Percentiles rank a stretch among this genome's conserved stretches.
These are phyloP conservation scores for Gardenia jasminoides DNA, from an alignment of 257 asterid species.

Conservation along the genomic window DNA sequence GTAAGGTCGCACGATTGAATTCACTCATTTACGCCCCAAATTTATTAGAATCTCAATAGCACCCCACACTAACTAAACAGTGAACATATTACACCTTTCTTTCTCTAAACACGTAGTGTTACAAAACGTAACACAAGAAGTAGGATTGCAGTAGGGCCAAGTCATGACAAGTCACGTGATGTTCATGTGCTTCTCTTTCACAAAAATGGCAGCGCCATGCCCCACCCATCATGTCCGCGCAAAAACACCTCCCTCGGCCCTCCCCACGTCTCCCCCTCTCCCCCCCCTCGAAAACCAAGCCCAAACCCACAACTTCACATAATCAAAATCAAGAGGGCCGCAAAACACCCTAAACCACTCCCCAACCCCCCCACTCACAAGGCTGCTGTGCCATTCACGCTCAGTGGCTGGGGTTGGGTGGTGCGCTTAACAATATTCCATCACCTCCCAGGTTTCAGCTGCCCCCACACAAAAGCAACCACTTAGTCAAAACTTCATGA, in stretches of 20 bases:
- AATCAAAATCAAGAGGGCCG: background rate
- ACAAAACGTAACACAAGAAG: too few species aligned
- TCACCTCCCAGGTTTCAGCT: too few species aligned
- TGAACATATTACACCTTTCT: too few species aligned
- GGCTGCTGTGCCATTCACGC: background rate
- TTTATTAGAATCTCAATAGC: too few species aligned
- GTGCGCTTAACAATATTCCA: background rate
- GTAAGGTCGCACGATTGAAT: too few species aligned
- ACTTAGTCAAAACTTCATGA: too few species aligned
- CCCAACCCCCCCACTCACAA: background rate
- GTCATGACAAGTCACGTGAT: background rate
- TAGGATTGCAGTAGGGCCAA: background rate
- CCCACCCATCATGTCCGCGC: background rate
- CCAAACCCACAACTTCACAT: background rate
- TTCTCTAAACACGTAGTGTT: too few species aligned
- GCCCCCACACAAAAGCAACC: too few species aligned
- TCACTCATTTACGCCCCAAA: too few species aligned
- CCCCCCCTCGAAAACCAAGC: background rate
- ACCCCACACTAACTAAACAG: too few species aligned
- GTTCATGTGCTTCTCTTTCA: background rate
- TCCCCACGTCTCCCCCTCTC: background rate
- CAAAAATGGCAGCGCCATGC: background rate
- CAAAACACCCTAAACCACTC: background rate
- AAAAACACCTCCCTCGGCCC: background rate
- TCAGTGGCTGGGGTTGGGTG: conserved; percentile 7